Evolutionary conservation across 352 stramenopile species (phyloP), one percentile per base, ranked within the genome.

Genomic region (Thalassiosira oceanica): DNA sequence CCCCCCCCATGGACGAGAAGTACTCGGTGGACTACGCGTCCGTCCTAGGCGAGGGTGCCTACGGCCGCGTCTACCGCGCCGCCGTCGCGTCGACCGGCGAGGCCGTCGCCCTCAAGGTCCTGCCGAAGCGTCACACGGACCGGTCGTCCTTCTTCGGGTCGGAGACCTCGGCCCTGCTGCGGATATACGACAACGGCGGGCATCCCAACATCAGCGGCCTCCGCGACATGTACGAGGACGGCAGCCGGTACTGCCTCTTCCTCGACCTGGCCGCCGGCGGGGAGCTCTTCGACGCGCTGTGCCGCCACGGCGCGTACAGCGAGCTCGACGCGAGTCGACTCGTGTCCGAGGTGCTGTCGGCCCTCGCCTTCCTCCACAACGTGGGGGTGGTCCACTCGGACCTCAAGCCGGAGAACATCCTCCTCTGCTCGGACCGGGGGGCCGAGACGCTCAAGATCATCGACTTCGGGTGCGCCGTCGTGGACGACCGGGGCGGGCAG

Each of bases 331-430:
- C 80, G 23, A 67, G 62, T 13, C 44, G 80, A 26, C 61, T 88
- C 6, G 35, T 87, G 18, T 60, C 60, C 18, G 75, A 87, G 60
- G 75, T 89, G 16, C 60, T 73, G 13, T 84, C 70, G 16, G 80
- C 83, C 2, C 55, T 91, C 16, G 55, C 69, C 33, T 91, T 88
- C 64, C 36, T 88, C 13, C 83, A 91, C 63, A 79, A 76, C 4
- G 82, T 87, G 27, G 75, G 74, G 41, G 46, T 87, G 2, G 60
- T 84, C 1, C 83, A 91, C 62, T 63, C 67, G 18, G 83, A 91
- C 64, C 61, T 91, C 18, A 92, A 92, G 53, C 80, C 69, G 2
- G 74, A 88, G 53, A 89, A 87, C 55, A 60, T 90, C 18, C 77
- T 90, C 63, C 52, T 87, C 7, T 83, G 60, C 39, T 71, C 72